A percentile compares a stretch with the other conserved stretches of the same genome.
phyloP scores from a whole-genome alignment of 768 basidiomycete genomes.

The Trametes meyenii region DNA sequence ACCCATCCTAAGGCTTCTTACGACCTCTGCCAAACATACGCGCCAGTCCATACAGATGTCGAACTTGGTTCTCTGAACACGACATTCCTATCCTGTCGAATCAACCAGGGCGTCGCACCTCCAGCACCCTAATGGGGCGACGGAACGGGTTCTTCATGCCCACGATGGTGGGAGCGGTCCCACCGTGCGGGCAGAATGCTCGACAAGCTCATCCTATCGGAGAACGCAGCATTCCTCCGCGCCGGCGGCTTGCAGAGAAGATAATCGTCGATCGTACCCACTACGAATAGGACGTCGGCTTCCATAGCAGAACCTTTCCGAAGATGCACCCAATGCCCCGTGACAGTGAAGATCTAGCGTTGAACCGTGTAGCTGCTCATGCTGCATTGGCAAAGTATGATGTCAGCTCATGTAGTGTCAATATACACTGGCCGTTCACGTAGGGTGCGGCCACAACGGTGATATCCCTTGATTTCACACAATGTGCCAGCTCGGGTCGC shows the following conservation, averaged over 20 bases:
- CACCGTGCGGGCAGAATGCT: slow-evolving; percentile 3
- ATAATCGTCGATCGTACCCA: not conserved
- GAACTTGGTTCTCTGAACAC: not conserved
- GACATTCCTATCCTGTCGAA: slow-evolving; percentile 11
- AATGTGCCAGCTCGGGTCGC: too few relatives aligned
- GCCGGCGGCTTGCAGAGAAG: slow-evolving; percentile 8
- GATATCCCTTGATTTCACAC: too few relatives aligned
- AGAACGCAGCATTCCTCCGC: slow-evolving; percentile 1
- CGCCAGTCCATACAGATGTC: not conserved
- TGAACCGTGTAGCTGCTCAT: too few relatives aligned
- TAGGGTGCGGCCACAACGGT: too few relatives aligned
- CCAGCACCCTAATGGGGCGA: not conserved
- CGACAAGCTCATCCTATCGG: slow-evolving; percentile 4
- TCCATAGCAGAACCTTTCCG: not conserved
- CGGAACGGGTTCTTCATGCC: not conserved
- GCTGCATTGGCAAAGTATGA: too few relatives aligned
- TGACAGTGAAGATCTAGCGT: not conserved
- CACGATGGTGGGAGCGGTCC: slow-evolving; percentile 22
- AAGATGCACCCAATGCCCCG: not conserved
- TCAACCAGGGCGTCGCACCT: slow-evolving; percentile 6
- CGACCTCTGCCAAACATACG: not conserved
- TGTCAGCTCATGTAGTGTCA: too few relatives aligned
- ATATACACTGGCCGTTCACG: too few relatives aligned
- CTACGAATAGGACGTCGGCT: not conserved
- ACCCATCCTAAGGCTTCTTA: not conserved